Percentiles rank a stretch among this genome's conserved stretches.
Evolutionary conservation across 2,329 filamentous ascomycete species (phyloP).

Genomic region (Plectosphaerella cucumerina): DNA sequence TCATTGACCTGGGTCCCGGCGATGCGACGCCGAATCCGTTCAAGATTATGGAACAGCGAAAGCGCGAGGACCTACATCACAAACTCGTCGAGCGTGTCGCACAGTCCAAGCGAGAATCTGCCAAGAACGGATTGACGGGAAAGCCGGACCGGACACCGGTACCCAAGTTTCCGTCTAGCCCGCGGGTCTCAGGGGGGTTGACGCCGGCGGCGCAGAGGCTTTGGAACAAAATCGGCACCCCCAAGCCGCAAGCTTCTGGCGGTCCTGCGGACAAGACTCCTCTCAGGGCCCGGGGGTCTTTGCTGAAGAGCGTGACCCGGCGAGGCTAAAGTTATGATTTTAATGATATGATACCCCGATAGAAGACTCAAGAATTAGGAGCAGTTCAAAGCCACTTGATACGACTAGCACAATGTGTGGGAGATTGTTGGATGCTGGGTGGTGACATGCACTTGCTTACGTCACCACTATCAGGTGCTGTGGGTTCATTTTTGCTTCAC

Average conservation of each 20-base stretch:
- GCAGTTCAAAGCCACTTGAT: too few relatives aligned
- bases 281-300: slow-evolving; percentile 31
- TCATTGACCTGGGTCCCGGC: slow-evolving; percentile 54
- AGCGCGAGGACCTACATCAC: slow-evolving; percentile 77
- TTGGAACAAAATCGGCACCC: slow-evolving; percentile 54
- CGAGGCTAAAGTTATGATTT: slow-evolving; percentile 10
- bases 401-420: too few relatives aligned
- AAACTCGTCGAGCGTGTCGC: slow-evolving; percentile 81
- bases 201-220: slow-evolving; percentile 73
- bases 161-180: slow-evolving; percentile 67
- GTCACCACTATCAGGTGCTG: neutral
- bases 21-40: slow-evolving; percentile 74
- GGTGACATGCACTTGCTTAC: neutral
- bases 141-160: slow-evolving; percentile 57
- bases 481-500: slow-evolving; percentile 6
- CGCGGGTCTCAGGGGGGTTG: slow-evolving; percentile 50
- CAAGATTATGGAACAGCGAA: slow-evolving; percentile 68
- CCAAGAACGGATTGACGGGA: slow-evolving; percentile 55
- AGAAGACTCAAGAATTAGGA: too few relatives aligned
- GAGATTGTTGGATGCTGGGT: too few relatives aligned
- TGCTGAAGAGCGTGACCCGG: slow-evolving; percentile 28
- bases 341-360: slow-evolving; percentile 1
- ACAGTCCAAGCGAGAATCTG: slow-evolving; percentile 62
- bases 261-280: slow-evolving; percentile 32
- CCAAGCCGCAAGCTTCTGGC: slow-evolving; percentile 31